phyloP scores from a whole-genome alignment of 345 rosid genomes.

The Eucalyptus paniculata region DNA sequence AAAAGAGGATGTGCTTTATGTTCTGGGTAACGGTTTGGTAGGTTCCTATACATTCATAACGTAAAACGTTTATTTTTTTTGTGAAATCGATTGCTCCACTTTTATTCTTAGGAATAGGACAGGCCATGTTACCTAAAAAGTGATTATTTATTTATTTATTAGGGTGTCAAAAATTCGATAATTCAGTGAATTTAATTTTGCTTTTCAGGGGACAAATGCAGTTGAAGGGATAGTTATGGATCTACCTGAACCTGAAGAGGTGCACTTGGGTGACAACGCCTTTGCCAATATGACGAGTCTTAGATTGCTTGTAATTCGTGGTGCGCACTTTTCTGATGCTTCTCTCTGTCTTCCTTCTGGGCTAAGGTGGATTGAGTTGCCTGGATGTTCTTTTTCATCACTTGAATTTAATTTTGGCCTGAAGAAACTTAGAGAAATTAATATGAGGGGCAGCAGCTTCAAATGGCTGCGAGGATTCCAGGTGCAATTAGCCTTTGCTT shows the following conservation, averaged over 20 bases:
- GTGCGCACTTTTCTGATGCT: neutral
- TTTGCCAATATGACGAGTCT: neutral
- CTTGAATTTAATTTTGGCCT: neutral
- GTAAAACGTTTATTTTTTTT: neutral
- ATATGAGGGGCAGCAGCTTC: neutral
- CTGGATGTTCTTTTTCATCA: neutral
- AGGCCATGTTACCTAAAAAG: neutral
- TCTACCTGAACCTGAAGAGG: neutral
- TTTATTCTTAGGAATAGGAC: fast-evolving
- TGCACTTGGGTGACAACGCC: neutral
- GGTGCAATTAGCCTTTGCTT: neutral
- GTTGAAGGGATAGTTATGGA: neutral
- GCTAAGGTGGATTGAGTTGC: neutral
- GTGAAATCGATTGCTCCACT: neutral
- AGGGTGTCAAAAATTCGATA: neutral
- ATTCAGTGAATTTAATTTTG: neutral
- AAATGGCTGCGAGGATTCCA: neutral
- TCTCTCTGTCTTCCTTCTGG: neutral
- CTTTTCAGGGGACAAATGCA: neutral
- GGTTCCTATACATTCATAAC: neutral
- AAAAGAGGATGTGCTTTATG: fast-evolving
- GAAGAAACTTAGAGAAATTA: neutral
- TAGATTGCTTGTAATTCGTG: neutral
- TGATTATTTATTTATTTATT: fast-evolving
- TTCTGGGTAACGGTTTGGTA: neutral